These are phyloP conservation scores for Beta macrorhiza DNA, from an alignment of 179 eudicot species.

Conservation along the genomic window DNA sequence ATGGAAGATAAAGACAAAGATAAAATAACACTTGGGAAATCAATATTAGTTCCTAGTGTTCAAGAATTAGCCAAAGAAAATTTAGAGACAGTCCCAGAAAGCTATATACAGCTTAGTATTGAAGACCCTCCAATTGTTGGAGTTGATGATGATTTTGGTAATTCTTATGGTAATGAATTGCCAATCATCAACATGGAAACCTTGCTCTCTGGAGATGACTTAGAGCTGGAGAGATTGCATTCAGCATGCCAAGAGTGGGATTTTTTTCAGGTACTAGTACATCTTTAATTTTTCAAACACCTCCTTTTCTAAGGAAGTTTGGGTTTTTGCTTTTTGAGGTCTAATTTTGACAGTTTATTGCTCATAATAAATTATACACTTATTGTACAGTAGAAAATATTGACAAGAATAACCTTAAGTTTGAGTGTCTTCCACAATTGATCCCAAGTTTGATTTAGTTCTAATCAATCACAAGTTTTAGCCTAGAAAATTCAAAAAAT, in stretches of 20 bases:
- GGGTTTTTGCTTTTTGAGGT: too few relatives aligned
- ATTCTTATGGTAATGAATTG: constrained; percentile 7
- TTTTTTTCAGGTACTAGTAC: constrained; percentile 45
- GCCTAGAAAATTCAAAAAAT: too few relatives aligned
- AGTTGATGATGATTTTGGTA: not conserved
- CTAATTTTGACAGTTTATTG: too few relatives aligned
- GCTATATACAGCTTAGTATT: constrained; percentile 36
- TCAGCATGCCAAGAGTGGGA: constrained; percentile 55
- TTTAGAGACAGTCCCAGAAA: constrained; percentile 34
- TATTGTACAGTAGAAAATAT: too few relatives aligned
- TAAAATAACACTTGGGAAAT: constrained; percentile 23
- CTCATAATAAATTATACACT: too few relatives aligned
- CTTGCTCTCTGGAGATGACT: constrained; percentile 27
- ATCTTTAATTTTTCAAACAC: too few relatives aligned
- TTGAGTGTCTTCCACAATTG: too few relatives aligned
- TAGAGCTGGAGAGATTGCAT: constrained; percentile 42
- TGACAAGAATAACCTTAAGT: too few relatives aligned
- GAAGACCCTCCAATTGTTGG: constrained; percentile 9
- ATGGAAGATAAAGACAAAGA: not conserved
- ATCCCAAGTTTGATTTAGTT: too few relatives aligned
- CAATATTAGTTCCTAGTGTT: constrained; percentile 39
- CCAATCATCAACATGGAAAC: constrained; percentile 40
- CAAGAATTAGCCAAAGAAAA: constrained; percentile 41
- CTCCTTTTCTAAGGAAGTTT: too few relatives aligned
- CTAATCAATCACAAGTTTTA: too few relatives aligned